Evolutionary conservation across 2,329 filamentous ascomycete genomes (phyloP).

Genomic region (Cryphonectria nitschkei): DNA sequence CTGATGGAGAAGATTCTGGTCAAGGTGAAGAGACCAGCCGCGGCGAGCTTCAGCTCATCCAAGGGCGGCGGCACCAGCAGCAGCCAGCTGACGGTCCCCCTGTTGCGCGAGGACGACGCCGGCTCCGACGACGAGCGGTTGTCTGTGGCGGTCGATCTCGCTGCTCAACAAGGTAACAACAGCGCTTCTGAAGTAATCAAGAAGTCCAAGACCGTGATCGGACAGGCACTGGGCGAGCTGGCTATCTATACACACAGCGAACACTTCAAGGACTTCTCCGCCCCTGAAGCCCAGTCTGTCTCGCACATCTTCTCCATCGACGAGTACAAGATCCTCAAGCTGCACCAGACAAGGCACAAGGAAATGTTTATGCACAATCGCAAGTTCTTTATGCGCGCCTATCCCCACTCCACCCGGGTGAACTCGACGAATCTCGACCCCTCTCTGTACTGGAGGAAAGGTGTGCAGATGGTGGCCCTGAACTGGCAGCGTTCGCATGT

Average conservation of each 20-base stretch:
- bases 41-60: conserved; percentile 23
- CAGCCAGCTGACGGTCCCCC: conserved; percentile 39
- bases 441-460: conserved; percentile 86
- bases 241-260: conserved; percentile 88
- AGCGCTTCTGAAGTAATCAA: conserved; percentile 53
- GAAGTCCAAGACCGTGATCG: conserved; percentile 63
- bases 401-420: conserved; percentile 78
- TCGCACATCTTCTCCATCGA: conserved; percentile 85
- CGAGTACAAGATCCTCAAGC: conserved; percentile 72
- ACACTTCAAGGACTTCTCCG: conserved; percentile 73
- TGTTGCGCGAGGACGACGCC: conserved; percentile 46
- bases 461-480: conserved; percentile 95
- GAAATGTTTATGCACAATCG: conserved; percentile 88
- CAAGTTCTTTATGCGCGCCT: conserved; percentile 86
- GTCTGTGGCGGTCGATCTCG: conserved; percentile 24
- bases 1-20: conserved; percentile 80
- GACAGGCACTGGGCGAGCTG: conserved; percentile 71
- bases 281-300: conserved; percentile 62
- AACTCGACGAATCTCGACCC: conserved; percentile 95
- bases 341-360: conserved; percentile 65
- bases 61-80: conserved; percentile 32
- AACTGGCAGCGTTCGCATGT: conserved; percentile 86
- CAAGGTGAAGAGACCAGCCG: conserved; percentile 70
- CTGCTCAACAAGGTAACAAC: conserved; percentile 13
- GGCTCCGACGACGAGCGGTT: conserved; percentile 50